Evolutionary conservation across 2,329 filamentous ascomycete genomes (phyloP).

Genomic region (Ophiostoma perfectum): DNA sequence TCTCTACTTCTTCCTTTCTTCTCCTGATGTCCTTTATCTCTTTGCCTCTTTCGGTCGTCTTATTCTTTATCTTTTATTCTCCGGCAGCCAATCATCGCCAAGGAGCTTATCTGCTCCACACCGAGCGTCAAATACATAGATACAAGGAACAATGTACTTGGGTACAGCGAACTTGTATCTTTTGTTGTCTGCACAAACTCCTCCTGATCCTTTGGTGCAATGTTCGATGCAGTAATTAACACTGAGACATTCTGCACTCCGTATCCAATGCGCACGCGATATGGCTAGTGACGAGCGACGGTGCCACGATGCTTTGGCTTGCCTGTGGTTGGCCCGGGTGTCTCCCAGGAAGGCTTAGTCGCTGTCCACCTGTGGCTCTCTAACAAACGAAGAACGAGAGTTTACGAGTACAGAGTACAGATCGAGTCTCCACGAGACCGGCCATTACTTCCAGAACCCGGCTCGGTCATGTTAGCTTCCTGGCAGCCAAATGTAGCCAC

Average conservation of each 20-base stretch:
- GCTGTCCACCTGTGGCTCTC: background rate
- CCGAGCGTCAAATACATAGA: background rate
- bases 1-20: background rate
- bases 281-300: too few species aligned
- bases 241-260: background rate
- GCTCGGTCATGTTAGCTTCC: background rate
- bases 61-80: background rate
- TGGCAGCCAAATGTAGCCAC: background rate
- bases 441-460: background rate
- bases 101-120: slow-evolving; percentile 20
- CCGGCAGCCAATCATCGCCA: slow-evolving; percentile 19
- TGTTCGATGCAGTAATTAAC: background rate
- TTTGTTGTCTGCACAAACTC: background rate
- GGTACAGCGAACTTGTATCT: background rate
- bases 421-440: background rate
- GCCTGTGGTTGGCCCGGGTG: background rate
- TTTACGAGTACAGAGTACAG: background rate
- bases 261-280: too few species aligned
- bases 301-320: background rate
- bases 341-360: background rate
- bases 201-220: background rate
- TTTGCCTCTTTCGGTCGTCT: slow-evolving; percentile 17
- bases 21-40: background rate
- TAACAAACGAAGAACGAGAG: background rate
- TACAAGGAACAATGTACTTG: background rate